Evolutionary conservation across 2,329 filamentous ascomycete species (phyloP).

Genomic region (Arthrobotrys iridis): DNA sequence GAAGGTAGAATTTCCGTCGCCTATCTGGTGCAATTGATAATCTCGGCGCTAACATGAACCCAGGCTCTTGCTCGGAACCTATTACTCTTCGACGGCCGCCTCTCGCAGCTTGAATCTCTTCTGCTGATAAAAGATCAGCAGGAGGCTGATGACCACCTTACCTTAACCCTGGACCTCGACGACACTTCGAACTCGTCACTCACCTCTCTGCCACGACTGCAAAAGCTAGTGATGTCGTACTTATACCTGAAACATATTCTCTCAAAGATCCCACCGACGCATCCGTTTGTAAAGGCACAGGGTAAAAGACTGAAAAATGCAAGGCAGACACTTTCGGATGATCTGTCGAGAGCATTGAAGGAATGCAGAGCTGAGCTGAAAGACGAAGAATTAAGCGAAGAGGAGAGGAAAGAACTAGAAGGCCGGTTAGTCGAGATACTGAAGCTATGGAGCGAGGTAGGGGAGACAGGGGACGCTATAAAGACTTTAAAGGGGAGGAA

Average conservation of each 20-base stretch:
- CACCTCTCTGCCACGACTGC: constrained; percentile 63
- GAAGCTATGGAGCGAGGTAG: constrained; percentile 71
- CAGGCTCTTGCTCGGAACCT: constrained; percentile 51
- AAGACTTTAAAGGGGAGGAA: constrained; percentile 65
- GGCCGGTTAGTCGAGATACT: constrained; percentile 68
- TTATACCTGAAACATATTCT: constrained; percentile 66
- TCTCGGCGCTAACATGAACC: not conserved
- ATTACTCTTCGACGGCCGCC: constrained; percentile 48
- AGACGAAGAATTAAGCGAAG: constrained; percentile 59
- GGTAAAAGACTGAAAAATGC: constrained; percentile 68
- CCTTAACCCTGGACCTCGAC: constrained; percentile 60
- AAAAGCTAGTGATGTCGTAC: constrained; percentile 70
- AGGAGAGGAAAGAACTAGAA: constrained; percentile 60
- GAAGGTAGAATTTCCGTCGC: constrained; percentile 62
- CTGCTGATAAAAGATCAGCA: constrained; percentile 44
- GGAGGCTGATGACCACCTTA: constrained; percentile 30
- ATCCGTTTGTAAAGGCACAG: constrained; percentile 73
- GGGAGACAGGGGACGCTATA: constrained; percentile 70
- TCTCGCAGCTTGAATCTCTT: constrained; percentile 48
- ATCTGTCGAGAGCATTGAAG: constrained; percentile 72
- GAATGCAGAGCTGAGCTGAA: constrained; percentile 60
- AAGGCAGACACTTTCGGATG: constrained; percentile 71
- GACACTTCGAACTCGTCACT: constrained; percentile 54
- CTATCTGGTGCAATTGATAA: not conserved
- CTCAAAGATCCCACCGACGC: constrained; percentile 66